phyloP scores from a whole-genome alignment of 345 rosid genomes.

The Gossypium bickii region DNA sequence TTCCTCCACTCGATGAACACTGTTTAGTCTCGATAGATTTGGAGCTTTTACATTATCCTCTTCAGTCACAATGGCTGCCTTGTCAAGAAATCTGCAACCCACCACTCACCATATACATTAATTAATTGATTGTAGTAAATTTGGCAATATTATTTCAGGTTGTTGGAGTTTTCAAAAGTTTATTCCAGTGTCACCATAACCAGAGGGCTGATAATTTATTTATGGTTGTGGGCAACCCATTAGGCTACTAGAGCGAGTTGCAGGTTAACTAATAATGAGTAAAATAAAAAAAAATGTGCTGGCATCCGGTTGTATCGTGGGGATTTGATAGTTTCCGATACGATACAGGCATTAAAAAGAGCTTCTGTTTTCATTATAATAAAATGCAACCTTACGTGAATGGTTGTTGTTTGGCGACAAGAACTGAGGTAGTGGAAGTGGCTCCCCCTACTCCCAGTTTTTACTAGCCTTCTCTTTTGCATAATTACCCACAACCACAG shows the following conservation, averaged over 20 bases:
- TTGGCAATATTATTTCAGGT: not conserved
- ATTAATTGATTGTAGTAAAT: constrained; percentile 35
- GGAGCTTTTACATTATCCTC: constrained; percentile 50
- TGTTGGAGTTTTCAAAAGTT: too few species aligned
- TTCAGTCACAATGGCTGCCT: constrained; percentile 63
- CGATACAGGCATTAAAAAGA: not conserved
- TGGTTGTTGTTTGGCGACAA: not conserved
- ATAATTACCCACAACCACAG: not conserved
- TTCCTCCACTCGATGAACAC: constrained; percentile 84
- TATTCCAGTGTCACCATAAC: too few species aligned
- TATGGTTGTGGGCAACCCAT: too few species aligned
- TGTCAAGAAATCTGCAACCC: constrained; percentile 59
- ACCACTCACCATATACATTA: not conserved
- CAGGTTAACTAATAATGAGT: too few species aligned
- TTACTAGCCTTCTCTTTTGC: not conserved
- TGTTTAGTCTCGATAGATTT: constrained; percentile 66
- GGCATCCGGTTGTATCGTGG: too few species aligned
- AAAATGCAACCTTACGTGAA: not conserved
- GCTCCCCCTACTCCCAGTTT: not conserved
- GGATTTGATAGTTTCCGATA: too few species aligned
- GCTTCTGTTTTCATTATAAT: not conserved
- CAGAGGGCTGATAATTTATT: too few species aligned
- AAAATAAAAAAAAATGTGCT: too few species aligned
- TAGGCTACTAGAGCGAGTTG: too few species aligned
- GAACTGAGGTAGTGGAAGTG: not conserved